Percentiles rank a stretch among this genome's conserved stretches.
Evolutionary conservation across 2,329 filamentous ascomycete species (phyloP).

Genomic region (Cryphonectria radicalis): DNA sequence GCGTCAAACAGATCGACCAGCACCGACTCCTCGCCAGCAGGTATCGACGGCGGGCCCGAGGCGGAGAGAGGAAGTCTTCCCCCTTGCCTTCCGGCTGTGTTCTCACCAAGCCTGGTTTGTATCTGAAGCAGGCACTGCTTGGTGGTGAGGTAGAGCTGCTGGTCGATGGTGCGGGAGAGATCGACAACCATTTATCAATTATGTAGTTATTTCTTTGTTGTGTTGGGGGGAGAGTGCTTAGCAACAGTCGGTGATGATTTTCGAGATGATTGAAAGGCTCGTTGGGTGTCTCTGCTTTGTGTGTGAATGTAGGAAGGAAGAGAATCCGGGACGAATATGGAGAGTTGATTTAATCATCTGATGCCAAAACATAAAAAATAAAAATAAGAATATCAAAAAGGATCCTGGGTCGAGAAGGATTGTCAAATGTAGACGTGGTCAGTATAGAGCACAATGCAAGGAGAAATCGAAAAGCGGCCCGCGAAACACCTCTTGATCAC

Average conservation of each 20-base stretch:
- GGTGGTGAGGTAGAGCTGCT: constrained; percentile 21
- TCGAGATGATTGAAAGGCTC: background rate
- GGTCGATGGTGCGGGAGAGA: constrained; percentile 19
- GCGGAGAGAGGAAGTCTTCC: background rate
- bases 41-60: background rate
- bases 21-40: background rate
- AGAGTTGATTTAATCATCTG: background rate
- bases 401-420: background rate
- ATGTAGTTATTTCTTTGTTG: background rate
- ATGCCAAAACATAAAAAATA: background rate
- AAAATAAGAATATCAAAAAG: background rate
- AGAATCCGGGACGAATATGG: background rate
- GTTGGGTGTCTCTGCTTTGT: background rate
- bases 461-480: background rate
- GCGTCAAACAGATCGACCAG: background rate
- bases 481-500: background rate
- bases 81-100: background rate
- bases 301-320: background rate
- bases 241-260: background rate
- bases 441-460: background rate
- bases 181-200: constrained; percentile 20
- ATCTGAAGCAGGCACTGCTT: constrained; percentile 17
- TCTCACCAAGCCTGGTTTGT: background rate
- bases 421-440: background rate
- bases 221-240: background rate